phyloP scores from a whole-genome alignment of 495 filamentous ascomycete species.

The Penicillium longicatenatum region DNA sequence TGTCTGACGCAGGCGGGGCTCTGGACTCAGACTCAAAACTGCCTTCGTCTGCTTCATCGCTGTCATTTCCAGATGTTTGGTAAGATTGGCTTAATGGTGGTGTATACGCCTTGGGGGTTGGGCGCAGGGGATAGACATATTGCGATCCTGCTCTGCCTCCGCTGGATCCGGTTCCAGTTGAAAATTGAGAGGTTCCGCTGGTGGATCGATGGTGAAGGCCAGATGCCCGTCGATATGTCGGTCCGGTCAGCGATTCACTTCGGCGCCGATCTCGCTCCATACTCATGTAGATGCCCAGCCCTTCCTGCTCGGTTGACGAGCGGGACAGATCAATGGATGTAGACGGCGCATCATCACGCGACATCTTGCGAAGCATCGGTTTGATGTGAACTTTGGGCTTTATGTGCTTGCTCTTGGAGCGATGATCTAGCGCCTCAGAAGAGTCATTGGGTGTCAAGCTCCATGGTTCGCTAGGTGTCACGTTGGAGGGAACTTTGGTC shows the following conservation, averaged over 20 bases:
- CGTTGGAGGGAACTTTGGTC: constrained; percentile 12
- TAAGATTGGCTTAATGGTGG: constrained; percentile 56
- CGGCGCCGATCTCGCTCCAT: constrained; percentile 40
- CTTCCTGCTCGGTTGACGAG: constrained; percentile 57
- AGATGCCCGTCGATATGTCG: constrained; percentile 33
- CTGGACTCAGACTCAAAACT: constrained; percentile 30
- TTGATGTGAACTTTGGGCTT: constrained; percentile 53
- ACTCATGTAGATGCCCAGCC: constrained; percentile 56
- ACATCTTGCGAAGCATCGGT: constrained; percentile 57
- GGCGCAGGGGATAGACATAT: constrained; percentile 62
- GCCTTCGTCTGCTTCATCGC: constrained; percentile 44
- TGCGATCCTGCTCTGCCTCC: constrained; percentile 51
- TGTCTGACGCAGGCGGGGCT: constrained; percentile 25
- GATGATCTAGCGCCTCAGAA: constrained; percentile 25
- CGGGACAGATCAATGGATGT: constrained; percentile 56
- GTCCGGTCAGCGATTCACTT: constrained; percentile 31
- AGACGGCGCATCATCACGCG: constrained; percentile 46
- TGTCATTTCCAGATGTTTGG: constrained; percentile 49
- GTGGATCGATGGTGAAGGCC: constrained; percentile 55
- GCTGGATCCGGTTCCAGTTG: constrained; percentile 48
- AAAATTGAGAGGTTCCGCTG: constrained; percentile 59
- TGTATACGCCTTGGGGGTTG: constrained; percentile 57
- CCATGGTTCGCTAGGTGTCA: constrained; percentile 18
- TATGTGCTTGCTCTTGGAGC: constrained; percentile 26
- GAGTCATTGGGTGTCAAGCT: constrained; percentile 15